Percentiles rank a stretch among this genome's conserved stretches.
phyloP scores from a whole-genome alignment of 2,329 filamentous ascomycete species.

The Aspergillus sergii region DNA sequence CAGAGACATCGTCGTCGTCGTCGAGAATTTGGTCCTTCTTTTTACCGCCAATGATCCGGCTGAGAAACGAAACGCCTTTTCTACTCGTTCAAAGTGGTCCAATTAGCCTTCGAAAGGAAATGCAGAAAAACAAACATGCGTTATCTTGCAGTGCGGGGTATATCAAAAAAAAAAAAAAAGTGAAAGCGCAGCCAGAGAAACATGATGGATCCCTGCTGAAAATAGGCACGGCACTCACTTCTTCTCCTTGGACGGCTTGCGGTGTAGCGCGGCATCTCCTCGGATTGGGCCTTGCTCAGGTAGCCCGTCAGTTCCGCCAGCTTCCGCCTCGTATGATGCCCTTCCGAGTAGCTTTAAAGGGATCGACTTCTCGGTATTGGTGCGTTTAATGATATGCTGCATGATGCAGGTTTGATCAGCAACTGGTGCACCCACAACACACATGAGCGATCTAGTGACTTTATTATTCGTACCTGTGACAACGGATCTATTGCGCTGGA shows the following conservation, averaged over 20 bases:
- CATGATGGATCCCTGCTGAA: background rate
- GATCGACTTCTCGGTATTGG: slow-evolving; percentile 64
- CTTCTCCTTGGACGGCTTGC: slow-evolving; percentile 59
- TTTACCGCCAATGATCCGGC: slow-evolving; percentile 76
- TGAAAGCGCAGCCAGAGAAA: slow-evolving; percentile 4
- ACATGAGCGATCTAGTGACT: background rate
- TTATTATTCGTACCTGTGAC: slow-evolving; percentile 58
- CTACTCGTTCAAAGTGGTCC: slow-evolving; percentile 47
- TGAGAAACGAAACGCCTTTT: slow-evolving; percentile 88
- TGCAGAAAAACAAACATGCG: background rate
- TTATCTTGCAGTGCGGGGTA: slow-evolving; percentile 9
- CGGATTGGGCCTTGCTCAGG: slow-evolving; percentile 33
- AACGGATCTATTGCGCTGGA: slow-evolving; percentile 64
- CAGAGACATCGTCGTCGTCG: slow-evolving; percentile 64
- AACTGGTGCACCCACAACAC: slow-evolving; percentile 7
- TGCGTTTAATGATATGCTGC: slow-evolving; percentile 67
- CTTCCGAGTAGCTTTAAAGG: slow-evolving; percentile 46
- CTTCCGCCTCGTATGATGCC: slow-evolving; percentile 45
- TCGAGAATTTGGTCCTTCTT: slow-evolving; percentile 65
- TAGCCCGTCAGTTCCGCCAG: slow-evolving; percentile 38
- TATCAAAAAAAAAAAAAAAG: background rate
- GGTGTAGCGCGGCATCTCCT: slow-evolving; percentile 34
- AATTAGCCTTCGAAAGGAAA: background rate
- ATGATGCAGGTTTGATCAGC: slow-evolving; percentile 15
- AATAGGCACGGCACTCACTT: slow-evolving; percentile 55